Evolutionary conservation across 2,329 filamentous ascomycete species (phyloP), one percentile per base, ranked within the genome.

Genomic region (Didymella pinodella): DNA sequence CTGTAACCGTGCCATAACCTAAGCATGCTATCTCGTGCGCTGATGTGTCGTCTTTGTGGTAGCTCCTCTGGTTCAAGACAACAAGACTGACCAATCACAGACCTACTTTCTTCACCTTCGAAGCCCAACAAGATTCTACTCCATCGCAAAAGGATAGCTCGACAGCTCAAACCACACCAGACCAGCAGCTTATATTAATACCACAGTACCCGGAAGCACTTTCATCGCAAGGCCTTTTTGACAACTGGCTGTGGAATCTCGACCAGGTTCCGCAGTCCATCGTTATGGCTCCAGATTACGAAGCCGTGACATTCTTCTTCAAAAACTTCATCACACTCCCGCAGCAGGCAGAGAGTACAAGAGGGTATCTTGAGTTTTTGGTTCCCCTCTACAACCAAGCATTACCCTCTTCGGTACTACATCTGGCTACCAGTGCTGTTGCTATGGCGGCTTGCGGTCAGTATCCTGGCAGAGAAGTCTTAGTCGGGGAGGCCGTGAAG

Each of bases 301-400:
- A 77, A 63, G 77, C 76, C 6, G 71, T 75, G 2, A 72, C 75
- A 1, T 79, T 79, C 68, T 79, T 79, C 65, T 78, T 79, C 65
- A 72, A 72, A 14, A 79, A 79, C 52, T 78, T 78, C 58, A 74
- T 79, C 53, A 65, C 73, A 11, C 62, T 77, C 20, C 77, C 76
- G 4, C 74, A 74, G 53, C 70, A 77, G 63, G 69, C 72, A 5
- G 77, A 78, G 48, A 74, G 67, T 28, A 73, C 74, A 62, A 65
- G 76, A 61, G 76, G 77, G 8, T 79, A 72, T 48, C 68, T 79
- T 7, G 75, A 79, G 50, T 68, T 77, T 29, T 64, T 79, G 0
- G 67, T 76, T 2, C 76, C 76, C 11, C 62, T 78, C 10, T 79
- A 79, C 58, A 77, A 76, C 34, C 63, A 65, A 47, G 66, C 75